A percentile compares a stretch with the other conserved stretches of the same genome.
Conservation (phyloP, 2,329 filamentous ascomycete species). For the Teratosphaeriaceae sp. region DNA sequence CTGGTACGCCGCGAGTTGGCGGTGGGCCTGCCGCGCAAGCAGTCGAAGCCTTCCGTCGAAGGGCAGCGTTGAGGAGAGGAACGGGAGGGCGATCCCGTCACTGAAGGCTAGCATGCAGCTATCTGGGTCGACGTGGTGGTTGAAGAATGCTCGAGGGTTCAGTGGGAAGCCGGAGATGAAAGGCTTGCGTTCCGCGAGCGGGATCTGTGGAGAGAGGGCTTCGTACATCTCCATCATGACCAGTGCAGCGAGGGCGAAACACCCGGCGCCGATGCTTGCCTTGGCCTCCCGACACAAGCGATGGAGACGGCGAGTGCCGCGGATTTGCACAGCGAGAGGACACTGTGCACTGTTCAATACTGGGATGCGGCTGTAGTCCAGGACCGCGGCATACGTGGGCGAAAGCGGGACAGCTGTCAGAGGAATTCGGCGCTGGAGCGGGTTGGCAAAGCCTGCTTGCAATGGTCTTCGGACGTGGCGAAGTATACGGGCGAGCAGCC, state of each 20-base stretch:
- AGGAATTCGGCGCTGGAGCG: constrained; percentile 25
- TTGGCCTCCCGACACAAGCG: constrained; percentile 32
- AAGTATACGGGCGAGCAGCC: constrained; percentile 39
- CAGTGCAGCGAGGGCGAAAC: constrained; percentile 41
- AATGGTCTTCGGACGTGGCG: constrained; percentile 36
- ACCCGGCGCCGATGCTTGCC: constrained; percentile 38
- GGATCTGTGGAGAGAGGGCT: constrained; percentile 22
- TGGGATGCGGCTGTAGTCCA: constrained; percentile 35
- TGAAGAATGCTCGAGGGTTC: constrained; percentile 39
- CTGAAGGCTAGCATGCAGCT: constrained; percentile 43
- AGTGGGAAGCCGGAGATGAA: constrained; percentile 43
- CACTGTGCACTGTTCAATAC: constrained; percentile 32
- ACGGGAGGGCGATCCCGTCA: constrained; percentile 41
- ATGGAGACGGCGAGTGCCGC: constrained; percentile 31
- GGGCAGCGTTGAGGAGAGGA: constrained; percentile 30
- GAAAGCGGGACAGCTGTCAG: constrained; percentile 19
- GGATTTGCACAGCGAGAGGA: constrained; percentile 25
- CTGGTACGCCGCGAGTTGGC: constrained; percentile 39
- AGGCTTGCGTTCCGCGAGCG: constrained; percentile 25
- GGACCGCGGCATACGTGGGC: constrained; percentile 28
- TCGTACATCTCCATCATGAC: constrained; percentile 42
- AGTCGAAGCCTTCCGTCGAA: constrained; percentile 34
- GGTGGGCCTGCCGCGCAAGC: constrained; percentile 35
- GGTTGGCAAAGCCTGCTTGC: constrained; percentile 37
- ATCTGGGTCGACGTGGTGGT: constrained; percentile 32